phyloP scores from a whole-genome alignment of 1,139 yeast species.

The Magnusiomyces suaveolens region DNA sequence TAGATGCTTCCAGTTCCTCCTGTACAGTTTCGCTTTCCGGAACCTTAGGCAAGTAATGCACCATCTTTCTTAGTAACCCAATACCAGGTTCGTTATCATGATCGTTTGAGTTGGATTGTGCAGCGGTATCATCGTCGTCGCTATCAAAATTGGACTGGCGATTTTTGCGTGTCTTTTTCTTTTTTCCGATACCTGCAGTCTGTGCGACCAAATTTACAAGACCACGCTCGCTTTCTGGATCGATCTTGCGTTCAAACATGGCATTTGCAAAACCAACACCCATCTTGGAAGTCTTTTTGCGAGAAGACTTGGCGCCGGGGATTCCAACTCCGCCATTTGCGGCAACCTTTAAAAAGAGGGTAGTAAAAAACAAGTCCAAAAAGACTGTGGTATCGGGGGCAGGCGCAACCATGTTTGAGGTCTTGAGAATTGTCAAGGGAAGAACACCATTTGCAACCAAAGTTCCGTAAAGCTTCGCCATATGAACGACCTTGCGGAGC shows the following conservation, averaged over 20 bases:
- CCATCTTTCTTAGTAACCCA: not conserved
- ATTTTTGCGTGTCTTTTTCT: constrained; percentile 26
- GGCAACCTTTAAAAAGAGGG: constrained; percentile 43
- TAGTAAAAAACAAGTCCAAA: constrained; percentile 61
- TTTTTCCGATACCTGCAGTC: constrained; percentile 34
- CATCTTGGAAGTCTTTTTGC: not conserved
- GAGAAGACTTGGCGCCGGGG: not conserved
- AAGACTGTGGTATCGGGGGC: constrained; percentile 57
- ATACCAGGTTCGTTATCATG: not conserved
- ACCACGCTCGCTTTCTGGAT: constrained; percentile 1
- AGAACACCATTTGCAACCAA: constrained; percentile 64
- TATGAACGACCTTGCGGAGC: constrained; percentile 52
- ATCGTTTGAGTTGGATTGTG: not conserved
- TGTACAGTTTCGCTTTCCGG: not conserved
- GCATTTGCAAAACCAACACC: not conserved
- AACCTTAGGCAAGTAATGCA: not conserved
- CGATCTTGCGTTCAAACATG: constrained; percentile 5
- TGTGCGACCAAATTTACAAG: not conserved
- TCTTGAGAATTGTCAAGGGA: constrained; percentile 62
- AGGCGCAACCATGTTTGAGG: constrained; percentile 67
- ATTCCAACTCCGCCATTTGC: constrained; percentile 13
- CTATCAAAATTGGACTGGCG: not conserved
- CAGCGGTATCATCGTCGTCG: not conserved
- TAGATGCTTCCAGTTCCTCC: not conserved
- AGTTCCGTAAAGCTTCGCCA: constrained; percentile 72